These are phyloP conservation scores for Beauveria pseudobassiana DNA, from an alignment of 2,329 filamentous ascomycete genomes.

Conservation along the genomic window DNA sequence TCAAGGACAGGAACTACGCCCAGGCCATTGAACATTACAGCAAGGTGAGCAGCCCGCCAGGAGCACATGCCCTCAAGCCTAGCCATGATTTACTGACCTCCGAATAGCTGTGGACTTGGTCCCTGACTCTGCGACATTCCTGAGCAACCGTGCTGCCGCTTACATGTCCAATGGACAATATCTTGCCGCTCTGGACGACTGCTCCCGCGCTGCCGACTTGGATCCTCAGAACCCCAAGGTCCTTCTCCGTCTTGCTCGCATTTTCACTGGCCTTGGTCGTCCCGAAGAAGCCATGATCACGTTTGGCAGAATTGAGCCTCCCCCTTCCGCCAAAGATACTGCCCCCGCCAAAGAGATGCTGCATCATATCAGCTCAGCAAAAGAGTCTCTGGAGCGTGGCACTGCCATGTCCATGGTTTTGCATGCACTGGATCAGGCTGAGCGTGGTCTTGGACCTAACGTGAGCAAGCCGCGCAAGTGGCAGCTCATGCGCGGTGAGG, in stretches of 20 bases:
- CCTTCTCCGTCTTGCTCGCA: constrained; percentile 76
- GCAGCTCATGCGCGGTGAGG: constrained; percentile 87
- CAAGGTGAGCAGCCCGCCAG: constrained; percentile 54
- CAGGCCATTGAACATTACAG: constrained; percentile 89
- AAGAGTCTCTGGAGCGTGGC: constrained; percentile 66
- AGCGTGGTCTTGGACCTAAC: constrained; percentile 66
- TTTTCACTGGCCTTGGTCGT: constrained; percentile 80
- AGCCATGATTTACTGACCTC: constrained; percentile 13
- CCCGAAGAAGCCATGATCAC: constrained; percentile 81
- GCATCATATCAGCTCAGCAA: constrained; percentile 70
- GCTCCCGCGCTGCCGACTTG: constrained; percentile 70
- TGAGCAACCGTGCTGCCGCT: constrained; percentile 91
- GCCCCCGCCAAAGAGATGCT: constrained; percentile 79
- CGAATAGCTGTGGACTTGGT: constrained; percentile 79
- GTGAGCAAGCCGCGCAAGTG: constrained; percentile 83
- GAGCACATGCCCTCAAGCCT: not conserved
- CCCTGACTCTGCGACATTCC: constrained; percentile 78
- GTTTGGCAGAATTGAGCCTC: constrained; percentile 71
- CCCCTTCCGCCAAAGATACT: constrained; percentile 78
- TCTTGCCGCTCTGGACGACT: constrained; percentile 76
- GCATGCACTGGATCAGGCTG: constrained; percentile 85
- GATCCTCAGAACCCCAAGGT: constrained; percentile 86
- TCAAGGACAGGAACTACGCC: constrained; percentile 86
- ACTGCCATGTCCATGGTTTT: constrained; percentile 85
- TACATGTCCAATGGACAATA: constrained; percentile 84